These are phyloP conservation scores for Boletus sp. DNA, from an alignment of 1,284 basidiomycete species.

Conservation along the genomic window DNA sequence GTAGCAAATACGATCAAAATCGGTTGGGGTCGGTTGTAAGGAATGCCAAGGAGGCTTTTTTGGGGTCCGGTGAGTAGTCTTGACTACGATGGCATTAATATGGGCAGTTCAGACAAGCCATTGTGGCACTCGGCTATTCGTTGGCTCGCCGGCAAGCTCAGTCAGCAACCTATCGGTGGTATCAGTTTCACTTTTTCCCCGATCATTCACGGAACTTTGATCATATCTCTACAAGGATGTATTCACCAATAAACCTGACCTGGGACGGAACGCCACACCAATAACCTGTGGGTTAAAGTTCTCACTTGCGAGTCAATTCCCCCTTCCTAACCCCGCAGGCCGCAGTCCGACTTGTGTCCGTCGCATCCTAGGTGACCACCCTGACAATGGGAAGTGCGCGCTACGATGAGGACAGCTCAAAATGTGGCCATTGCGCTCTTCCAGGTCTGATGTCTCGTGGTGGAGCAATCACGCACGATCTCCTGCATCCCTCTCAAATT, in stretches of 20 bases:
- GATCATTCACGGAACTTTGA: conserved; percentile 6
- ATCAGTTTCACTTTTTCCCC: conserved; percentile 9
- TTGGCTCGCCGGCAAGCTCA: conserved; percentile 2
- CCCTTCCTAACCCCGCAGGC: conserved; percentile 8
- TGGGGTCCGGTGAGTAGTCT: not conserved
- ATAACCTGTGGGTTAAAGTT: not conserved
- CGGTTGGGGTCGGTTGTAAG: not conserved
- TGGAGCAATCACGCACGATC: conserved; percentile 3
- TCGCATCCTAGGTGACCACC: conserved; percentile 2
- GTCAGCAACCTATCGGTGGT: conserved; percentile 2
- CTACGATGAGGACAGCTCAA: not conserved
- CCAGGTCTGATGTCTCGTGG: conserved; percentile 8
- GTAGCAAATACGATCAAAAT: no score
- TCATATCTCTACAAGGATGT: not conserved
- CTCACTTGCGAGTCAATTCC: not conserved
- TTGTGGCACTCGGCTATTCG: not conserved
- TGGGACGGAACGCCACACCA: not conserved
- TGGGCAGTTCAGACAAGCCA: not conserved
- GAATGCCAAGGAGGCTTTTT: not conserved
- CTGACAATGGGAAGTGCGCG: conserved; percentile 21
- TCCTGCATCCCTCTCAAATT: not conserved
- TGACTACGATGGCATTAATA: not conserved
- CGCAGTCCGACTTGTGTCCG: conserved; percentile 1
- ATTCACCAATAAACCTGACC: not conserved
- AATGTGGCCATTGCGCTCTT: conserved; percentile 2